Evolutionary conservation across 176 grass and related monocot genomes (phyloP).

Genomic region (Aegilops sharonensis): DNA sequence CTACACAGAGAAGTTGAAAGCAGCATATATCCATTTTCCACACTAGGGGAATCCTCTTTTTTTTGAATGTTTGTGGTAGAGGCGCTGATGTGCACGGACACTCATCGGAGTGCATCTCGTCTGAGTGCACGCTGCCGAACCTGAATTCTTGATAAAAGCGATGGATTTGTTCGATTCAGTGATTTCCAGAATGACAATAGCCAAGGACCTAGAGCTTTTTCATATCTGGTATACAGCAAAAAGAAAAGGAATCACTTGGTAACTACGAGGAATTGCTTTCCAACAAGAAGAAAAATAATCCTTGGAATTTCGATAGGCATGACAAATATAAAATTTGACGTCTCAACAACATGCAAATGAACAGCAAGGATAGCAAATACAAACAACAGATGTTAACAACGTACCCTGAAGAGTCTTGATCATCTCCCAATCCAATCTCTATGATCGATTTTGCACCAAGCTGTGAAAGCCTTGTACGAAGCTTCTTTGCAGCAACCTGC

Average conservation of each 20-base stretch:
- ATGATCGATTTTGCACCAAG: slow-evolving; percentile 67
- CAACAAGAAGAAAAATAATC: not conserved
- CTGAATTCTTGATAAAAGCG: slow-evolving; percentile 55
- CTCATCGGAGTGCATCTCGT: no score
- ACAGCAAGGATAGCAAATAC: no score
- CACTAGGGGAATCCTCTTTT: no score
- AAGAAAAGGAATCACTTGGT: not conserved
- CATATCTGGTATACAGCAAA: slow-evolving; percentile 44
- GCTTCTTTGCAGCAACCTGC: no score
- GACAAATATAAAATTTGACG: not conserved
- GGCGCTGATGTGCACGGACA: no score
- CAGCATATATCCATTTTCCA: no score
- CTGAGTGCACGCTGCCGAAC: no score
- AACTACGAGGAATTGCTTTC: slow-evolving; percentile 4
- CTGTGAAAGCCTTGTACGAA: not conserved
- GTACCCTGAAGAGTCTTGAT: slow-evolving; percentile 91
- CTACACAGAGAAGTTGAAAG: no score
- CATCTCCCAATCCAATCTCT: slow-evolving; percentile 81
- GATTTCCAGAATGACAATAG: slow-evolving; percentile 72
- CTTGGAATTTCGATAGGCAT: not conserved
- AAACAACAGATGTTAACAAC: not conserved
- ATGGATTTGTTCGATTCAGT: slow-evolving; percentile 49
- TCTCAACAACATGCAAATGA: not conserved
- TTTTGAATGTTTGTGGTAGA: no score
- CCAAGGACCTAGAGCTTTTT: slow-evolving; percentile 80